Conservation (phyloP, 1,139 yeast species). For the Candida tropicalis region DNA sequence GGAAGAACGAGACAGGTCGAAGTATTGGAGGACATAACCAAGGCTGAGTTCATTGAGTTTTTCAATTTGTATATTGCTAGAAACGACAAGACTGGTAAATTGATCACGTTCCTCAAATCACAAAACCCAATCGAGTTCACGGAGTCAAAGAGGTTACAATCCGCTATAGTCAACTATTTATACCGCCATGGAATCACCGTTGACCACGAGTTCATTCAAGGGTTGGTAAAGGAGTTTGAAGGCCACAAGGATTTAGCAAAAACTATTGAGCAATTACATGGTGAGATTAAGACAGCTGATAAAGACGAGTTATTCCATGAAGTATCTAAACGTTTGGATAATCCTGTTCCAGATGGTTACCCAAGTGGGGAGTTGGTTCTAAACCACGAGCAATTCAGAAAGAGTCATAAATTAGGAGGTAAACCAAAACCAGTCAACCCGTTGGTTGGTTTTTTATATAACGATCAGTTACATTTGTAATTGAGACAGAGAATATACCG, state of each 20-base stretch:
- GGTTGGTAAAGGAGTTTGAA: constrained; percentile 23
- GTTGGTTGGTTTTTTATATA: constrained; percentile 31
- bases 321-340: constrained; percentile 18
- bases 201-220: constrained; percentile 30
- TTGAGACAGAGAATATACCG: background rate
- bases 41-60: constrained; percentile 59
- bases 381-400: constrained; percentile 28
- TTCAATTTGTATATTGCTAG: constrained; percentile 48
- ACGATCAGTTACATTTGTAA: constrained; percentile 34
- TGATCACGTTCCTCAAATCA: constrained; percentile 72
- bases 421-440: constrained; percentile 35
- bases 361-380: constrained; percentile 29
- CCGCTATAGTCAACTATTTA: constrained; percentile 31
- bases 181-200: constrained; percentile 27
- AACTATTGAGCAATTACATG: constrained; percentile 18
- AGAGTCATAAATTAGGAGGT: constrained; percentile 28
- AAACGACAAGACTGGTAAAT: constrained; percentile 42
- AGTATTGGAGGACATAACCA: constrained; percentile 53
- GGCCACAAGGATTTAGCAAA: constrained; percentile 18
- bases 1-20: constrained; percentile 60
- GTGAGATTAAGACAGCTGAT: constrained; percentile 12
- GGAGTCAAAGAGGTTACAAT: constrained; percentile 26
- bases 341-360: constrained; percentile 30
- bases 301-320: constrained; percentile 13
- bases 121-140: constrained; percentile 40